Evolutionary conservation across 2,329 filamentous ascomycete genomes (phyloP), one percentile per base, ranked within the genome.

Genomic region (Trichophyton mentagrophytes): DNA sequence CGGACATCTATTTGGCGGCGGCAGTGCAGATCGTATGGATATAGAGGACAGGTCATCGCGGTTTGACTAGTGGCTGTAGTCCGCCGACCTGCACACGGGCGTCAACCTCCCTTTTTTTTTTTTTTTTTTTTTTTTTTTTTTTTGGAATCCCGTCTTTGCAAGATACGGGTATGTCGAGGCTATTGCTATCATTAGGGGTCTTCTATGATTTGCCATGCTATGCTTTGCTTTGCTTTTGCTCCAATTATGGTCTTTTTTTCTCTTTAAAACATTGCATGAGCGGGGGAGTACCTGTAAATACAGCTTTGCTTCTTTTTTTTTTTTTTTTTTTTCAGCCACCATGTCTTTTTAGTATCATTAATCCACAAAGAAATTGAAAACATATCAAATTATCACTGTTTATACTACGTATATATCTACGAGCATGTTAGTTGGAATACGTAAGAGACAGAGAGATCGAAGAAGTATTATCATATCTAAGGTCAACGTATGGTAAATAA

Each of bases 1-100:
- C 2, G 90, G 89, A 5, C 86, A 89, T 73, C 75, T 97, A 57
- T 96, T 96, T 78, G 89, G 90, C 20, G 88, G 87, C 11, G 66
- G 57, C 2, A 49, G 40, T 30, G 44, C 57, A 17, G 57, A 59
- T 15, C 55, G 36, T 13, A 57, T 40, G 40, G 55, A 57, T 33
- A 36, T 42, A 44, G 55, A 57, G n/a, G 55, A 57, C 22, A 44
- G 55, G 15, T 6, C 27, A 9, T n/a, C 33, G 4, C 55, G 55
- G n/a, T 22, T 42, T 30, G 55, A 57, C 36, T 57, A 42, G 15
- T 8, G 25, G 17, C 15, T 25, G 11, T 13, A 27, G 13, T 20
- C 5, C 51, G 7, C 3, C 11, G 51, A 17, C n/a, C 13, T 55
- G 8, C 25, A 8, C 15, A 20, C 7, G 3, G 51, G n/a, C 17